Percentiles rank a stretch among this genome's conserved stretches.
These are phyloP conservation scores for Globisporangium takayamanum DNA, from an alignment of 352 stramenopile genomes.

Conservation along the genomic window DNA sequence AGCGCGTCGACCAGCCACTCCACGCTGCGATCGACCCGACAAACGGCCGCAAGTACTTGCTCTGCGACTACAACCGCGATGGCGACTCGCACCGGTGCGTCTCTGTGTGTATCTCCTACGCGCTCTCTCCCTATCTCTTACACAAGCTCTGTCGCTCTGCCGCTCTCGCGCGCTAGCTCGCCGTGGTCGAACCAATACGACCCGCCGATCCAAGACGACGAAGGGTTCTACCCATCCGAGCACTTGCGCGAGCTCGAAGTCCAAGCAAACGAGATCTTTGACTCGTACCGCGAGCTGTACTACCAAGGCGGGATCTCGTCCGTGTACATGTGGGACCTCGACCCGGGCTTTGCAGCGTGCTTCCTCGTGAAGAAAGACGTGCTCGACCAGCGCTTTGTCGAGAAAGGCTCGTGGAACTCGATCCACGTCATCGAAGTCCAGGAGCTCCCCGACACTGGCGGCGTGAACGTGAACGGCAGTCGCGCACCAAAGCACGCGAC, in stretches of 20 bases:
- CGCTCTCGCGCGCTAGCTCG: constrained; percentile 20
- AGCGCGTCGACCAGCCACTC: constrained; percentile 91
- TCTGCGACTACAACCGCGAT: constrained; percentile 95
- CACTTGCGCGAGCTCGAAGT: constrained; percentile 88
- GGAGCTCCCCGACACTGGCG: constrained; percentile 20
- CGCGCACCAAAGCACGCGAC: constrained; percentile 48
- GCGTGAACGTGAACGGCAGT: constrained; percentile 2
- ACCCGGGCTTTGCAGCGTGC: constrained; percentile 89
- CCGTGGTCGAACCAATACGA: constrained; percentile 94
- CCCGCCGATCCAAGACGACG: constrained; percentile 58
- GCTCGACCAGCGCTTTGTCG: constrained; percentile 67
- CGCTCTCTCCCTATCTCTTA: background rate
- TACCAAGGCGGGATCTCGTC: constrained; percentile 91
- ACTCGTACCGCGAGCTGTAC: constrained; percentile 96
- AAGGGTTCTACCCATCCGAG: constrained; percentile 89
- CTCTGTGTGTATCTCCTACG: background rate
- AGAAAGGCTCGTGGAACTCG: constrained; percentile 90
- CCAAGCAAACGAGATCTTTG: constrained; percentile 95
- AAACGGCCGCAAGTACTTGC: constrained; percentile 88
- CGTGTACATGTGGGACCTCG: constrained; percentile 96
- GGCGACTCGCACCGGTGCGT: constrained; percentile 80
- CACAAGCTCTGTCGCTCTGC: background rate
- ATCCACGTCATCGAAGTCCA: constrained; percentile 94
- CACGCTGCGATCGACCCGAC: constrained; percentile 79
- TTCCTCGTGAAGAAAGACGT: constrained; percentile 95